Base-by-base conservation (phyloP, 306 rosid species). In the Fragaria iinumae region DNA sequence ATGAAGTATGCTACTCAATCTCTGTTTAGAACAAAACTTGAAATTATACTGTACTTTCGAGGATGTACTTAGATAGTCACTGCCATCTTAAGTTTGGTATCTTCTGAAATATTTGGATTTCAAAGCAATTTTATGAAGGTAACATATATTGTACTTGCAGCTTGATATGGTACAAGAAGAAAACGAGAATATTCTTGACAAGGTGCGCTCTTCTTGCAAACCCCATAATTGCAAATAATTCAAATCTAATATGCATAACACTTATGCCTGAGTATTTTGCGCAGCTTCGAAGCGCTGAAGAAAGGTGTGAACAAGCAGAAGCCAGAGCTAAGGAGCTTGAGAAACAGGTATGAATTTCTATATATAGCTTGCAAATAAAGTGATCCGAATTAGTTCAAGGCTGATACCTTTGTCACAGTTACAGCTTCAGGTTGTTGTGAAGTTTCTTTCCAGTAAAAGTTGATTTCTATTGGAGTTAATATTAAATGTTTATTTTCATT, bases 161-260 rank as follows among this genome's bases (percentile, higher is more conserved):
- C 98, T 96, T 76, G 99, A 96, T 85, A 92, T 96, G 97, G 83
- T 96, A 76, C 93, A 90, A 82, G 98, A 93, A 78, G 98, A 91
- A 81, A 90, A 93, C 34, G 93, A 86, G 59, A 29, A 6, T 83
- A 53, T 88, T 76, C 81, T 86, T 27, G 90, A 90, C 48, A 91
- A 93, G 97, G 98, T 93, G 63, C 74, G 88, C 81, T 76, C 17
- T 50, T 66, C 29, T 41, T 14, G 44, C 6, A 1, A 38, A 43
- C 38, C 57, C 44, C 50, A 1, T 0, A 20, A 18, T 25, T 67
- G 48, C 11, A 4, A 41, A 67, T 67, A 67, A 39, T 41, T 39
- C 29, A 67, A 44, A 45, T 62, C 4, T 11, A 4, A 32, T 17
- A 77, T 81, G 48, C 72, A 67, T 77, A 55, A 76, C 9, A 71